Conservation (phyloP, 2,329 filamentous ascomycete genomes). For the Magnaporthiopsis incrustans region DNA sequence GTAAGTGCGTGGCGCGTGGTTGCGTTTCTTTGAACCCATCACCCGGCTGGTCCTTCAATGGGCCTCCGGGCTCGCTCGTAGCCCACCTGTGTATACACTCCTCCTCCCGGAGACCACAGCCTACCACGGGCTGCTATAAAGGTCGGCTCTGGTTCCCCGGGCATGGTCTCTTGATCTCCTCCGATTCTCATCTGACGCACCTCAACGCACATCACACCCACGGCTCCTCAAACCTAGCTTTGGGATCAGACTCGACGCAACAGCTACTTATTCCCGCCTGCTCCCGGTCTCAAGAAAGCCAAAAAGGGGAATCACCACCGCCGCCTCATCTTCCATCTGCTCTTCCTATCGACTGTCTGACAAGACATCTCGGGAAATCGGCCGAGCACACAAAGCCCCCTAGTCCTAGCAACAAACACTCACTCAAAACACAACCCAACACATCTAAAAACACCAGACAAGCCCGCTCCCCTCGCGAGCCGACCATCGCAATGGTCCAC, state of each 20-base stretch:
- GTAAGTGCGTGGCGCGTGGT: neutral
- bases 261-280: neutral
- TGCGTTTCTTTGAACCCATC: neutral
- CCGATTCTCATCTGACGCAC: neutral
- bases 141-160: neutral
- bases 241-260: neutral
- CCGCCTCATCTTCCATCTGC: neutral
- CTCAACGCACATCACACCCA: neutral
- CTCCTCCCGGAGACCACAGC: too few relatives aligned
- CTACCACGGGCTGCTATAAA: neutral
- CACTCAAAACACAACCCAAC: neutral
- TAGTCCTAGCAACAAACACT: neutral
- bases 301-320: too few relatives aligned
- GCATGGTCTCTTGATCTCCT: neutral
- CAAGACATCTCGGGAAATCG: neutral
- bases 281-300: too few relatives aligned
- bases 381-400: neutral
- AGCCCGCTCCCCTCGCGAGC: neutral
- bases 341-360: neutral
- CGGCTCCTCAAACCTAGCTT: neutral
- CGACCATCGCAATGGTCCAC: neutral
- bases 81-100: neutral
- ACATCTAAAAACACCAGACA: neutral
- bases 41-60: neutral
- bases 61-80: neutral